A percentile compares a stretch with the other conserved stretches of the same genome.
These are phyloP conservation scores for Mytilinidion resinicola DNA, from an alignment of 495 filamentous ascomycete species.

Conservation along the genomic window DNA sequence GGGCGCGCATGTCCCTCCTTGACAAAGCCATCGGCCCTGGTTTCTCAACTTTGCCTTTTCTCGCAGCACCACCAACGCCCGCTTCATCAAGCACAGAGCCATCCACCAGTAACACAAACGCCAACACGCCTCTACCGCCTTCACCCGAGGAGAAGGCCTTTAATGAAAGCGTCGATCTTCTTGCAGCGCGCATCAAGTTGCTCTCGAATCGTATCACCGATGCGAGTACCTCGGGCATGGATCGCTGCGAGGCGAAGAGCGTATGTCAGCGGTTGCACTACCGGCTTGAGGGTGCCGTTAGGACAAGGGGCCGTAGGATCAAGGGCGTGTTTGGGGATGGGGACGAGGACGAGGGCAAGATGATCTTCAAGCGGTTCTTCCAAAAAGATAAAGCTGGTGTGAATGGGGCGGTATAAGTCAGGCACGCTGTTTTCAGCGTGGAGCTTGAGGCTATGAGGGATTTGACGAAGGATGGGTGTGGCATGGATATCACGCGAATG, in stretches of 20 bases:
- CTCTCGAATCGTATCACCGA: slow-evolving; percentile 69
- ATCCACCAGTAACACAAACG: not conserved
- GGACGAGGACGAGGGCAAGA: slow-evolving; percentile 25
- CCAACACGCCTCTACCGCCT: not conserved
- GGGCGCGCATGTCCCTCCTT: slow-evolving; percentile 57
- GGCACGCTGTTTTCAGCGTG: not conserved
- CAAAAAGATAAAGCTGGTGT: not conserved
- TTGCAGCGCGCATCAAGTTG: slow-evolving; percentile 55
- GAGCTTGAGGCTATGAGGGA: not conserved
- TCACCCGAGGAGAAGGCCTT: slow-evolving; percentile 46
- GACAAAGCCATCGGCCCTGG: slow-evolving; percentile 69
- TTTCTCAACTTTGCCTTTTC: slow-evolving; percentile 21
- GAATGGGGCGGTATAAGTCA: not conserved
- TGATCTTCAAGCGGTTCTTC: slow-evolving; percentile 12
- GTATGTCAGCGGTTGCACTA: slow-evolving; percentile 64
- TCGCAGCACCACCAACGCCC: slow-evolving; percentile 21
- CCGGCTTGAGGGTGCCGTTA: slow-evolving; percentile 61
- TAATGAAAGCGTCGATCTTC: slow-evolving; percentile 60
- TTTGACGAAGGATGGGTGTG: too few species aligned
- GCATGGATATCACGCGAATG: too few species aligned
- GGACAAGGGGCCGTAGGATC: slow-evolving; percentile 58
- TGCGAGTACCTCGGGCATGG: slow-evolving; percentile 63
- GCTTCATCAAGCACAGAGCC: not conserved
- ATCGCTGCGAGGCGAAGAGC: slow-evolving; percentile 66
- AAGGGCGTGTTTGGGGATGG: slow-evolving; percentile 46